Conservation (phyloP, 2,329 filamentous ascomycete species). For the Ilyonectria robusta region DNA sequence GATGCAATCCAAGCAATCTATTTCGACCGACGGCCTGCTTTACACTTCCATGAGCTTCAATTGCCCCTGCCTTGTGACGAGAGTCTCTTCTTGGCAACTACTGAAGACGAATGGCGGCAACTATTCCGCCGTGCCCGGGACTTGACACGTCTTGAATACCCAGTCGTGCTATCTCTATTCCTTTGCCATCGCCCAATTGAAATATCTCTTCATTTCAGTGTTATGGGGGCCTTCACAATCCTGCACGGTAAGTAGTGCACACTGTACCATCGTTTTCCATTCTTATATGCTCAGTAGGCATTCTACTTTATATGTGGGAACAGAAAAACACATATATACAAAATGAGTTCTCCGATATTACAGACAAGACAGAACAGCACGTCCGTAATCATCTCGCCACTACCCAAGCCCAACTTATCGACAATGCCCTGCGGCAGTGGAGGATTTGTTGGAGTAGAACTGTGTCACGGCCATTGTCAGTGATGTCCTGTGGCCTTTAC, state of each 20-base stretch:
- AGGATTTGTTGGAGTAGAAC: too few species aligned
- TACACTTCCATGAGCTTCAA: neutral
- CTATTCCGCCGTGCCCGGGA: neutral
- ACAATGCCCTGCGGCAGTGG: neutral
- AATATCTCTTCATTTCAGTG: neutral
- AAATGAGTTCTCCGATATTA: neutral
- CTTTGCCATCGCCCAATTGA: neutral
- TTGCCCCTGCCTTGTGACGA: neutral
- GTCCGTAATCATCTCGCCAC: neutral
- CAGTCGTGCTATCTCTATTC: neutral
- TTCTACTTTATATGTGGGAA: neutral
- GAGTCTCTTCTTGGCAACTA: neutral
- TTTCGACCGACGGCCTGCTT: neutral
- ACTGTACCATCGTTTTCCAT: neutral
- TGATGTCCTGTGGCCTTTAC: too few species aligned
- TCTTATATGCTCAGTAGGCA: neutral
- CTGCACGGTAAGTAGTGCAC: neutral
- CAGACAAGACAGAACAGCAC: neutral
- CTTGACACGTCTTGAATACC: neutral
- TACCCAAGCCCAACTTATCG: neutral
- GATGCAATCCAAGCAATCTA: neutral
- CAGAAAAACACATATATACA: neutral
- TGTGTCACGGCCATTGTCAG: too few species aligned
- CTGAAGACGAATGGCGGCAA: neutral
- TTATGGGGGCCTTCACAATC: neutral